Evolutionary conservation across 1,284 basidiomycete genomes (phyloP).

Genomic region (Ustilago loliicola): DNA sequence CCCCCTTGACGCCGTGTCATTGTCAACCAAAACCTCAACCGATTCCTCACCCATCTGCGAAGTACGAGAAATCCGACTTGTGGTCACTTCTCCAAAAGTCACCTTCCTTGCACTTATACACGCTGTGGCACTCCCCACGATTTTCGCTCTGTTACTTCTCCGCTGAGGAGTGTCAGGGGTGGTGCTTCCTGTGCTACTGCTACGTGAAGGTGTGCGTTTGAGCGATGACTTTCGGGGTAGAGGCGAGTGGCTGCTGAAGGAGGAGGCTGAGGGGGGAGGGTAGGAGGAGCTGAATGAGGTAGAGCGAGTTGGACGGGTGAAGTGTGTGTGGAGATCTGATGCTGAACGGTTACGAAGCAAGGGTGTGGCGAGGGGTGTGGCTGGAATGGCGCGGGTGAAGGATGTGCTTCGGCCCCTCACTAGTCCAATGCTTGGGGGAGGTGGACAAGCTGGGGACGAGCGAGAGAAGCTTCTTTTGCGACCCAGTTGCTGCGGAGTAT

Average conservation of each 20-base stretch:
- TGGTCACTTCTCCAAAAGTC: not conserved
- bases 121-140: not conserved
- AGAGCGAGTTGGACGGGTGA: not conserved
- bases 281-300: not conserved
- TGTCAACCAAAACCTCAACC: not conserved
- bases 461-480: conserved; percentile 4
- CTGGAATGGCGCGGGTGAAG: not conserved
- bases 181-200: not conserved
- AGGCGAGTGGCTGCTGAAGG: not conserved
- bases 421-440: not conserved
- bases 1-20: not conserved
- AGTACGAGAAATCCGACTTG: not conserved
- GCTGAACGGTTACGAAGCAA: not conserved
- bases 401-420: not conserved
- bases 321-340: not conserved
- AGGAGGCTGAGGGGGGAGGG: not conserved
- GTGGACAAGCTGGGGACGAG: not conserved
- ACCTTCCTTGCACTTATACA: not conserved
- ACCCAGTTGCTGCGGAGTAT: no score
- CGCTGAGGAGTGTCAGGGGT: not conserved
- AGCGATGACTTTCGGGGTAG: not conserved
- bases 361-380: not conserved
- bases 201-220: not conserved
- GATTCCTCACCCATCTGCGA: not conserved
- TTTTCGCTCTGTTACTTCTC: not conserved